Base-by-base conservation (phyloP, 140 eudicot genomes). In the Flaveria floridana region DNA sequence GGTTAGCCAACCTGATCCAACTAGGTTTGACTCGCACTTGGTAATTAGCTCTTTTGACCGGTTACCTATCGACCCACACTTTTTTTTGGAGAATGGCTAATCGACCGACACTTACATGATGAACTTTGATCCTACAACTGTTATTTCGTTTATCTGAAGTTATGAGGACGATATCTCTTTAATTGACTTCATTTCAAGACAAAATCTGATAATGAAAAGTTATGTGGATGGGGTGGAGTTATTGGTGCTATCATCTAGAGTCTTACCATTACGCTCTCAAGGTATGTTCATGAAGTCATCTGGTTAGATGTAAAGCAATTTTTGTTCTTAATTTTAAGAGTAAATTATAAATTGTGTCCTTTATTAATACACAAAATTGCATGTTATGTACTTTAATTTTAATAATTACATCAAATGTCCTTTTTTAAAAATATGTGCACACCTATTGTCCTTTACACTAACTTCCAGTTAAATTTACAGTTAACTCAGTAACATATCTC, bases 161-260 rank as follows among this genome's bases (percentile, higher is more conserved):
- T 68, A 70, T 23, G 76, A 80, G 57, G 44, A 61, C 10, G 86
- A 69, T 30, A 18, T 44, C 48, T 78, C 81, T 37, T 73, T 84
- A 64, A 62, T 82, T 71, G 91, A 91, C 76, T 82, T 28, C 64
- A 61, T 88, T 16, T 73, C 74, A 48, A 55, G 14, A 30, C 26
- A 65, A 21, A 78, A 84, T 41, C 51, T 82, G 76, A 73, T 84
- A 26, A 56, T 92, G 88, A 89, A 82, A 79, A 71, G 75, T 72
- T 28, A 11, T 28, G 82, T 87, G 11, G 70, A 72, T 39, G 90
- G 84, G 19, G 76, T 86, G 9, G 96, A 88, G 78, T 78, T 91
- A 71, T 71, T 88, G 21, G 83, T 91, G 23, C 74, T 91, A 63
- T 25, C 89, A 48, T 91, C 97, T 44, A 77, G 42, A 75, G 75